Percentiles rank a stretch among this genome's conserved stretches.
Conservation (phyloP, 2,329 filamentous ascomycete species). For the Stagonosporopsis chrysanthemi region DNA sequence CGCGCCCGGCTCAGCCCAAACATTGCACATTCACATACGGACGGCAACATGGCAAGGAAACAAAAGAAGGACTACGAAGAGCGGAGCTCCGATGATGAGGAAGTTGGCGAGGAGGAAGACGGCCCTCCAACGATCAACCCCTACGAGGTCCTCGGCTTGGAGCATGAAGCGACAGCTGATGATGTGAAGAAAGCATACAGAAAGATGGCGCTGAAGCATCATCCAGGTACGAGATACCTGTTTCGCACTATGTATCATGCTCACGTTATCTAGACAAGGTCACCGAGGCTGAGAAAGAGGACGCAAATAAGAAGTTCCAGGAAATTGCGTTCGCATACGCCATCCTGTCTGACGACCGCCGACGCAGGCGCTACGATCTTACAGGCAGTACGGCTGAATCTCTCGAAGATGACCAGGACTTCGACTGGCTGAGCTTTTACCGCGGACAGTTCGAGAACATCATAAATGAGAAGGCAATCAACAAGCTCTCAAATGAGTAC, state of each 20-base stretch:
- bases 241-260: neutral
- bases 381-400: slow-evolving; percentile 90
- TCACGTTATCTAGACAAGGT: slow-evolving; percentile 72
- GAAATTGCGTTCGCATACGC: slow-evolving; percentile 92
- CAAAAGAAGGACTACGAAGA: slow-evolving; percentile 14
- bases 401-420: slow-evolving; percentile 74
- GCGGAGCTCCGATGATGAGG: slow-evolving; percentile 57
- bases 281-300: slow-evolving; percentile 68
- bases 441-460: slow-evolving; percentile 80
- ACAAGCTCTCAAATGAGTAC: slow-evolving; percentile 78
- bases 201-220: slow-evolving; percentile 85
- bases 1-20: slow-evolving; percentile 4
- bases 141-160: slow-evolving; percentile 79
- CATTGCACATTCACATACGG: slow-evolving; percentile 2
- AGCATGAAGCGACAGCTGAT: slow-evolving; percentile 73
- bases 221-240: slow-evolving; percentile 63
- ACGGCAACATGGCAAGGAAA: slow-evolving; percentile 16
- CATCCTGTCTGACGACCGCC: slow-evolving; percentile 81
- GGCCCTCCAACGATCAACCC: slow-evolving; percentile 75
- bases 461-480: slow-evolving; percentile 76
- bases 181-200: slow-evolving; percentile 92
- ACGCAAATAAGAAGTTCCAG: slow-evolving; percentile 84
- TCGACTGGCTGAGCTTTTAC: slow-evolving; percentile 92
- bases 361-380: slow-evolving; percentile 85
- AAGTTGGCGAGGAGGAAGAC: slow-evolving; percentile 45